A percentile compares a stretch with the other conserved stretches of the same genome.
Evolutionary conservation across 371 early-diverging fungal genomes (phyloP).

Genomic region (Mortierella sp.): DNA sequence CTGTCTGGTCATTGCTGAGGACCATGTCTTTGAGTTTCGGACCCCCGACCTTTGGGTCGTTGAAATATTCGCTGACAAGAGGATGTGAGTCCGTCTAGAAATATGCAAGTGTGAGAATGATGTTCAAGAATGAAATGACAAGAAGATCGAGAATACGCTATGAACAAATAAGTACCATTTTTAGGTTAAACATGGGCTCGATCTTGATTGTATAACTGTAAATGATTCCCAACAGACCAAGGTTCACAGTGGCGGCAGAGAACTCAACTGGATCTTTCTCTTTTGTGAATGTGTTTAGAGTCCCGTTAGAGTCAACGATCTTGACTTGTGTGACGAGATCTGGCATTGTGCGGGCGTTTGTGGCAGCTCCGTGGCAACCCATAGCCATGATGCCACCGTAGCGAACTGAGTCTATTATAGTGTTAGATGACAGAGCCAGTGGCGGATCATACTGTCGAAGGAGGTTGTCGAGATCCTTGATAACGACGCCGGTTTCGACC

Average conservation of each 20-base stretch:
- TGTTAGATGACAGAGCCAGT: slow-evolving; percentile 38
- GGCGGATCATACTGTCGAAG: slow-evolving; percentile 41
- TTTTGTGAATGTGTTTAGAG: slow-evolving; percentile 34
- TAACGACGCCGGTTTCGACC: slow-evolving; percentile 17
- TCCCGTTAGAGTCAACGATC: slow-evolving; percentile 45
- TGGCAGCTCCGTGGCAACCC: slow-evolving; percentile 50
- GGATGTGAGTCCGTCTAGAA: slow-evolving; percentile 31
- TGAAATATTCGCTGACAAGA: slow-evolving; percentile 17
- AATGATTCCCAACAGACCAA: slow-evolving; percentile 54
- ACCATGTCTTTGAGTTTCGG: slow-evolving; percentile 36
- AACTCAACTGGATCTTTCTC: slow-evolving; percentile 47
- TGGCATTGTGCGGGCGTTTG: slow-evolving; percentile 30
- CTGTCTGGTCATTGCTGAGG: slow-evolving; percentile 34
- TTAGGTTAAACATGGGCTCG: slow-evolving; percentile 52
- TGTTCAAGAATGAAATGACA: too few relatives aligned
- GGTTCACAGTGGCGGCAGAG: slow-evolving; percentile 48
- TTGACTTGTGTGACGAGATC: slow-evolving; percentile 43
- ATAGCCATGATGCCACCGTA: slow-evolving; percentile 33
- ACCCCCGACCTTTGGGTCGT: slow-evolving; percentile 13
- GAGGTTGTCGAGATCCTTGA: slow-evolving; percentile 26
- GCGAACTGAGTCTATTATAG: slow-evolving; percentile 25
- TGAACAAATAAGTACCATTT: too few relatives aligned
- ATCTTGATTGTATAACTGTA: slow-evolving; percentile 47
- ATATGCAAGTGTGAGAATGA: too few relatives aligned
- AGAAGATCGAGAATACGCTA: too few relatives aligned